phyloP scores from a whole-genome alignment of 768 basidiomycete genomes.

The Lactarius hatsudake region DNA sequence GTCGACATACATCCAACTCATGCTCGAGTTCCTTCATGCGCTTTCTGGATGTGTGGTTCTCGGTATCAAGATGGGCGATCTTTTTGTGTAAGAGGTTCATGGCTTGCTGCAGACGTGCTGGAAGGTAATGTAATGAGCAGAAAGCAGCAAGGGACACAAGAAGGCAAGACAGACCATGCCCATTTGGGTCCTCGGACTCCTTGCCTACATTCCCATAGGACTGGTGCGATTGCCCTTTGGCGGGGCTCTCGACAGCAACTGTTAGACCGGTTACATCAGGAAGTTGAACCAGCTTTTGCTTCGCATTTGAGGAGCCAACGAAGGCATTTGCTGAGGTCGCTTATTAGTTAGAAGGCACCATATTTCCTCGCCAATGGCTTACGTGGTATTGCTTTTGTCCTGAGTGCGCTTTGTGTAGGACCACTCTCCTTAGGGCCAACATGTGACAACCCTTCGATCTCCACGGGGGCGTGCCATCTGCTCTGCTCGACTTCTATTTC shows the following conservation, averaged over 20 bases:
- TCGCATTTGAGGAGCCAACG: conserved; percentile 30
- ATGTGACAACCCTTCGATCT: conserved; percentile 8
- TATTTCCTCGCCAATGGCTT: not conserved
- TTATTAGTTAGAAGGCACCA: not conserved
- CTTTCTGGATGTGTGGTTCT: conserved; percentile 77
- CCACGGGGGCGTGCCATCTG: conserved; percentile 18
- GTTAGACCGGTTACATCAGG: conserved; percentile 87
- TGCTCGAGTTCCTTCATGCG: conserved; percentile 84
- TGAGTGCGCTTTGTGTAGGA: conserved; percentile 1
- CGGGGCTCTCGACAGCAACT: conserved; percentile 71
- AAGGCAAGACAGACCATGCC: conserved; percentile 50
- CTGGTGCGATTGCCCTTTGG: conserved; percentile 50
- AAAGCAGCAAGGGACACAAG: conserved; percentile 3
- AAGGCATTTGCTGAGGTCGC: not conserved
- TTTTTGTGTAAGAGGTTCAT: conserved; percentile 64
- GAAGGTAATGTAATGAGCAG: conserved; percentile 6
- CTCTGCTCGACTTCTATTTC: conserved; percentile 50
- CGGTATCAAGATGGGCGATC: conserved; percentile 70
- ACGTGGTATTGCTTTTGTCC: conserved; percentile 9
- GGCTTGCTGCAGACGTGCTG: conserved; percentile 61
- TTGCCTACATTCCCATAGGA: conserved; percentile 41
- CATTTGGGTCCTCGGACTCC: conserved; percentile 48
- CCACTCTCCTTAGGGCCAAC: conserved; percentile 5
- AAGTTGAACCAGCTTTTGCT: conserved; percentile 43
- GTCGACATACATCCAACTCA: conserved; percentile 80